Base-by-base conservation (phyloP, 2,329 filamentous ascomycete species). In the Pseudogymnoascus sp. region DNA sequence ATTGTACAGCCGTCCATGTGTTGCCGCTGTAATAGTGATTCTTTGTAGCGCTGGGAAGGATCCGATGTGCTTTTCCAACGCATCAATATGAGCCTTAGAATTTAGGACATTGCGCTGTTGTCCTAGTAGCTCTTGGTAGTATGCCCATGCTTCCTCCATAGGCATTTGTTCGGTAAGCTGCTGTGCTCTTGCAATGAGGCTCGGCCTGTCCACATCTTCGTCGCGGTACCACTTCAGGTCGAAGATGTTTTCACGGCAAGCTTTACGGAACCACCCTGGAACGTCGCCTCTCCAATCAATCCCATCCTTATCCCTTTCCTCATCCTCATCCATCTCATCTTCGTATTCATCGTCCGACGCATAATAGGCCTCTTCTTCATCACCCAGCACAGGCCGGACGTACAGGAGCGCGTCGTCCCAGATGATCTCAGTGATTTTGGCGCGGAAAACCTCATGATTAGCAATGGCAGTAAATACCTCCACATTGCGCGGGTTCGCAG, bases 21-120 rank as follows among this genome's bases (percentile, higher is more conserved):
- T 69, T 1, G 76, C 75, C 6, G 74, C 75, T 3, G 78, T 79
- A 11, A 80, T 64, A 0, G 71, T 77, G 6, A 81, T 67, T 45
- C 72, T 74, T 37, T 63, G 71, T 2, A 80, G 68, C 1, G 68
- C 69, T 0, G 76, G 73, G 45, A 80, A 78, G 3, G 67, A 71
- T 8, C 67, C 43, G 2, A 79, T 25, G 1, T 71, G 75, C 41
- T 74, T 72, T 14, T 70, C 61, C 1, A 80, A 70, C 3, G 72
- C 76, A 7, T 68, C 60, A 2, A 67, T 64, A 61, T 80, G 74
- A 2, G 69, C 64, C 0, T 63, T 61, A 6, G 70, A 69, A 3
- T 64, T 61, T 0, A 78, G 64, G 0, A 77, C 69, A 0, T 71
- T 63, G 10, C 68, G 65, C 63, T 79, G 75, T 6, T 77, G 69